Percentiles rank a stretch among this genome's conserved stretches.
Conservation (phyloP, 2,329 filamentous ascomycete species). For the Arthrobotrys megalospora region DNA sequence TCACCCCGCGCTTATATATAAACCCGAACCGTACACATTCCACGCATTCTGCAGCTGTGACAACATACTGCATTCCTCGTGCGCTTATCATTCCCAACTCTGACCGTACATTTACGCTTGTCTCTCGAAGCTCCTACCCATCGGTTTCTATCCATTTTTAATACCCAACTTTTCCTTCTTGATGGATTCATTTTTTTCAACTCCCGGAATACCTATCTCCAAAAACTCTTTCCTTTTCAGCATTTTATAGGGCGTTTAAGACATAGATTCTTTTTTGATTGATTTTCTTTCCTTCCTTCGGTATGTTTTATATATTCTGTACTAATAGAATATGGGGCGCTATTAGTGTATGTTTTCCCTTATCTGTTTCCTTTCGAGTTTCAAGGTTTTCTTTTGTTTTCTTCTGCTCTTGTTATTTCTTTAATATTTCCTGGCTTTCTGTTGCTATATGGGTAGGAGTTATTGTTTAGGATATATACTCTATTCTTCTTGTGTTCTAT, state of each 20-base stretch:
- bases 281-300: conserved; percentile 3
- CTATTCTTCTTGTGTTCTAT: conserved; percentile 7
- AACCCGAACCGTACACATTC: conserved; percentile 28
- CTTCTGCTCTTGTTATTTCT: conserved; percentile 18
- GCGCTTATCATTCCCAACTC: conserved; percentile 28
- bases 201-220: conserved; percentile 22
- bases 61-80: conserved; percentile 21
- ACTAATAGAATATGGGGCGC: conserved; percentile 61
- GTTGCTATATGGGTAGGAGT: conserved; percentile 34
- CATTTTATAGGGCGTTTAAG: conserved; percentile 48
- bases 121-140: conserved; percentile 6
- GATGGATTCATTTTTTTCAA: not conserved
- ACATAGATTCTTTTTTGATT: conserved; percentile 42
- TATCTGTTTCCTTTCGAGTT: conserved; percentile 9
- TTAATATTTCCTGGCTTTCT: not conserved
- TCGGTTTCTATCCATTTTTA: conserved; percentile 1
- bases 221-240: conserved; percentile 35
- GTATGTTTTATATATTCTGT: conserved; percentile 47
- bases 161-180: conserved; percentile 11
- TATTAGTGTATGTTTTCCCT: conserved; percentile 39
- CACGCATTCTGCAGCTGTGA: not conserved
- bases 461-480: conserved; percentile 28
- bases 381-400: conserved; percentile 28
- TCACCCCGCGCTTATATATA: conserved; percentile 6
- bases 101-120: not conserved